Base-by-base conservation (phyloP, 2,329 filamentous ascomycete genomes). In the Trichophyton simii region DNA sequence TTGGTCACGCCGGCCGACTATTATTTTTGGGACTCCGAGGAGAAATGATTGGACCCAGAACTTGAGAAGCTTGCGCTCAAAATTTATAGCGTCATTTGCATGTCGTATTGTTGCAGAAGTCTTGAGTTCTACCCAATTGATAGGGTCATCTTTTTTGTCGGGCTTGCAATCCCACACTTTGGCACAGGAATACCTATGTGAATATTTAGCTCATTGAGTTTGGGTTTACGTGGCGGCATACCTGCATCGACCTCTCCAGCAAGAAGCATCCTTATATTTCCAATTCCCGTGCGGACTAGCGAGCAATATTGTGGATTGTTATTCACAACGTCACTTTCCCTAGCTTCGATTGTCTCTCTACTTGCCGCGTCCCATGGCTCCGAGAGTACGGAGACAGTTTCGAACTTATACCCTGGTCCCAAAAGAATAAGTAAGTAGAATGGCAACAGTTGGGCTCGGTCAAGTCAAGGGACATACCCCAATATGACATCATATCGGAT, bases 21-120 rank as follows among this genome's bases (percentile, higher is more conserved):
- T 84, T 66, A 99, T 89, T 66, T 87, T 94, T 0, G 91, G 90
- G 0, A 97, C 91, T 46, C 92, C 92, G 1, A 99, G 85, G 1
- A 99, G 80, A 70, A 96, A 99, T 0, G 89, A 95, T 73, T 97
- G 94, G 13, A 92, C 89, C 94, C 94, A 99, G 76, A 92, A 96
- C 70, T 95, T 95, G 74, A 95, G 83, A 60, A 97, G 81, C 72
- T 97, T 97, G 57, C 88, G 83, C 74, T 96, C 89, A 71, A 92
- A 96, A 65, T 85, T 87, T 20, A 86, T 75, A 69, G 84, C 80
- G 68, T 94, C 88, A 55, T 83, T 81, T 1, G 86, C 80, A 63
- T 82, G 82, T 59, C 79, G 79, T 58, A 92, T 85, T 65, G 87
- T 85, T 46, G 83, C 86, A n/a, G 85, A 84, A 0, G 94, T 99